These are phyloP conservation scores for Candida quercuum DNA, from an alignment of 805 yeast species.

Conservation along the genomic window DNA sequence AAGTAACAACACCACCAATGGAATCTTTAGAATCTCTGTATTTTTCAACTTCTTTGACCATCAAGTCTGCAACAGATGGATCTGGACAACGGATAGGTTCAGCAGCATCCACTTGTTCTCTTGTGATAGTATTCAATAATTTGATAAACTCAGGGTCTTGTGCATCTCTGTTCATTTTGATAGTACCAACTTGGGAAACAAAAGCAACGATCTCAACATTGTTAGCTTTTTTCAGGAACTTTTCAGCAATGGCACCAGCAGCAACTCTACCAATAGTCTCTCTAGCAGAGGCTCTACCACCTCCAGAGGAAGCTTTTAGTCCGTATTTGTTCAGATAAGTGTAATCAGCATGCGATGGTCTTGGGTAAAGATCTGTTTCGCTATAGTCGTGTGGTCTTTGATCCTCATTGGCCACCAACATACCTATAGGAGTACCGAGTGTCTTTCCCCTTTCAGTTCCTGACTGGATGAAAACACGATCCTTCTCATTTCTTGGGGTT, in stretches of 20 bases:
- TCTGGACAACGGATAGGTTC: conserved; percentile 97
- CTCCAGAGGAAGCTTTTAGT: conserved; percentile 90
- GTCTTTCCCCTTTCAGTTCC: conserved; percentile 91
- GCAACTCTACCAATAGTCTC: conserved; percentile 99
- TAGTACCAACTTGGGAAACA: conserved; percentile 85
- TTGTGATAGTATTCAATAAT: conserved; percentile 68
- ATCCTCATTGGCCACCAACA: conserved; percentile 90
- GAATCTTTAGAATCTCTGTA: conserved; percentile 86
- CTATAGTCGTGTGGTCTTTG: conserved; percentile 95
- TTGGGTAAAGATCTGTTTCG: conserved; percentile 91
- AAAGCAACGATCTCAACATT: conserved; percentile 94
- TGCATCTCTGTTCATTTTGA: conserved; percentile 72
- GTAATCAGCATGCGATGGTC: conserved; percentile 97
- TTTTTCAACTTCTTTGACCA: conserved; percentile 84
- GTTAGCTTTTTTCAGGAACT: conserved; percentile 68
- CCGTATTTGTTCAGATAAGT: conserved; percentile 91
- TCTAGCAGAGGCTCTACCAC: conserved; percentile 95
- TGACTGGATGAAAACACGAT: conserved; percentile 84
- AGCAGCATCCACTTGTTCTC: conserved; percentile 80
- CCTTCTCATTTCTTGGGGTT: conserved; percentile 96
- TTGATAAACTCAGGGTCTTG: conserved; percentile 58
- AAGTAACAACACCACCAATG: conserved; percentile 96
- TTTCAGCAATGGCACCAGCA: conserved; percentile 98
- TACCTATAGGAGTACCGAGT: conserved; percentile 92
- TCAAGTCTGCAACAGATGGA: conserved; percentile 57